A percentile compares a stretch with the other conserved stretches of the same genome.
Evolutionary conservation across 2,329 filamentous ascomycete genomes (phyloP).

Genomic region (Coniella lustricola): DNA sequence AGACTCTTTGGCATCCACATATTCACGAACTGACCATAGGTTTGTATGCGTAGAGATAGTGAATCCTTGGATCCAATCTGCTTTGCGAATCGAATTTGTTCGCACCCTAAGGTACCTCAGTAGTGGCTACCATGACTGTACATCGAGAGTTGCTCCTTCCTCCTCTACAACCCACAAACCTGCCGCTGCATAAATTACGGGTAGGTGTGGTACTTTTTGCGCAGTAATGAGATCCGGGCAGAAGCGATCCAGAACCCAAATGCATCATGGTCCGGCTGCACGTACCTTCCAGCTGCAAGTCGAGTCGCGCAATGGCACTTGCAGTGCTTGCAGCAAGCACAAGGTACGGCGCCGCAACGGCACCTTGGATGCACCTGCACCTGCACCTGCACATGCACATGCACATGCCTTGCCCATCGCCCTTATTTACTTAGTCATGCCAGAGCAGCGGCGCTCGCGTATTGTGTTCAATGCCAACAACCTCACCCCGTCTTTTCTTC

Average conservation of each 20-base stretch:
- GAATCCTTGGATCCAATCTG: too few relatives aligned
- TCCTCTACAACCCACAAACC: too few relatives aligned
- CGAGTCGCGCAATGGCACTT: neutral
- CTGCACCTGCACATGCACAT: neutral
- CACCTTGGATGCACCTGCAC: neutral
- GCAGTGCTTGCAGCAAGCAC: neutral
- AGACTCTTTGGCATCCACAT: too few relatives aligned
- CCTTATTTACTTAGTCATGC: constrained; percentile 9
- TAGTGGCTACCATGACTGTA: too few relatives aligned
- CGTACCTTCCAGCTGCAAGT: neutral
- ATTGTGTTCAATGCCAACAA: constrained; percentile 5
- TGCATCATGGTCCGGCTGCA: too few relatives aligned
- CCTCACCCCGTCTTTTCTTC: constrained; percentile 3
- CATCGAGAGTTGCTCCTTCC: too few relatives aligned
- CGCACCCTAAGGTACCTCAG: too few relatives aligned
- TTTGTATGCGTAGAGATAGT: too few relatives aligned
- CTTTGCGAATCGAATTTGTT: too few relatives aligned
- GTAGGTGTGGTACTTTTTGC: too few relatives aligned
- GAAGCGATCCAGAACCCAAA: neutral
- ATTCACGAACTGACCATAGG: too few relatives aligned
- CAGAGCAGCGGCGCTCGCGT: neutral
- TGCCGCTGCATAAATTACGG: too few relatives aligned
- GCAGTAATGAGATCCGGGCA: neutral
- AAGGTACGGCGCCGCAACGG: neutral
- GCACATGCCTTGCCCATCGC: neutral